These are phyloP conservation scores for Tanozyma kutaoensis DNA, from an alignment of 805 yeast species.

Conservation along the genomic window DNA sequence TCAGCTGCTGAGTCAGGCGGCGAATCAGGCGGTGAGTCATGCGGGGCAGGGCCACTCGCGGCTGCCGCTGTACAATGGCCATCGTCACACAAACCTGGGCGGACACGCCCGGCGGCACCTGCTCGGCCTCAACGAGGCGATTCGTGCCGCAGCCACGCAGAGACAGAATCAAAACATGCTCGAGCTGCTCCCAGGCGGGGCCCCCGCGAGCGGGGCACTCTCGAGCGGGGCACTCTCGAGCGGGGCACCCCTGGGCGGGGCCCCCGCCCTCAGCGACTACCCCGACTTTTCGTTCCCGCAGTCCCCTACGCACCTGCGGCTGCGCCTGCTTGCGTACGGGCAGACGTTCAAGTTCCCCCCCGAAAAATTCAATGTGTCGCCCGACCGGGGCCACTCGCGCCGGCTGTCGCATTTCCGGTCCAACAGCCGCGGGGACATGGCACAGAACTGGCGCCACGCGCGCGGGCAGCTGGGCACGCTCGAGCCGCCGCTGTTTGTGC, in stretches of 20 bases:
- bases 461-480: constrained; percentile 17
- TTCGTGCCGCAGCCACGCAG: constrained; percentile 91
- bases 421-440: constrained; percentile 16
- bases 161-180: no score
- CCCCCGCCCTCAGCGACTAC: no score
- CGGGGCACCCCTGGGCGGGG: no score
- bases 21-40: background rate
- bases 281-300: no score
- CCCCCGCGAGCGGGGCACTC: no score
- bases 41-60: constrained; percentile 15
- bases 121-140: constrained; percentile 82
- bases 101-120: constrained; percentile 93
- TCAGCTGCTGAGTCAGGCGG: background rate
- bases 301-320: constrained; percentile 16
- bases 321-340: constrained; percentile 30
- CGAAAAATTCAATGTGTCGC: constrained; percentile 26
- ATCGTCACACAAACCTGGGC: constrained; percentile 7
- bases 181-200: no score
- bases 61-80: constrained; percentile 11
- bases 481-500: constrained; percentile 42
- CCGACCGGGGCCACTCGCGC: constrained; percentile 24
- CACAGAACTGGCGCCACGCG: constrained; percentile 59
- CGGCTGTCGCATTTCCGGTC: constrained; percentile 26
- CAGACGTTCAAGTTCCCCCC: constrained; percentile 51
- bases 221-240: no score